These are phyloP conservation scores for Komagataella ulmi DNA, from an alignment of 805 yeast species.

Conservation along the genomic window DNA sequence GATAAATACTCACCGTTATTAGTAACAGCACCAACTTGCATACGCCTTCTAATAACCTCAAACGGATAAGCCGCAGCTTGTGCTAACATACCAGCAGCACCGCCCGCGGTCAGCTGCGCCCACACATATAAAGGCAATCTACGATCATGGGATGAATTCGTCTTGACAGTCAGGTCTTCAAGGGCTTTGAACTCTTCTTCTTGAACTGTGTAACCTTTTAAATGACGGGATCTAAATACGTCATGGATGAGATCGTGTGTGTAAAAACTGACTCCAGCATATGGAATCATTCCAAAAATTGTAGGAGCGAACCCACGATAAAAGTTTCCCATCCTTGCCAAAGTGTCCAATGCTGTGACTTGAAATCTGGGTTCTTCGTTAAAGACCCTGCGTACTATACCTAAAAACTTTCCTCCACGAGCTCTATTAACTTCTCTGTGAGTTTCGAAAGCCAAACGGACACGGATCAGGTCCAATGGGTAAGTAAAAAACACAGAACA, in stretches of 20 bases:
- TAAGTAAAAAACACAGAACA: constrained; percentile 80
- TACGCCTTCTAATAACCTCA: constrained; percentile 85
- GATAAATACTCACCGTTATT: constrained; percentile 41
- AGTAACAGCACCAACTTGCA: constrained; percentile 84
- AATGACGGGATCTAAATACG: constrained; percentile 46
- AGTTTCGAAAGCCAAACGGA: constrained; percentile 85
- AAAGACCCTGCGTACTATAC: constrained; percentile 15
- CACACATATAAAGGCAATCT: constrained; percentile 68
- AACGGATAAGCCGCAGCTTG: constrained; percentile 97
- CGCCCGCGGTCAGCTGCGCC: constrained; percentile 94
- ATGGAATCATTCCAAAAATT: constrained; percentile 89
- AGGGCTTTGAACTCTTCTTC: not conserved
- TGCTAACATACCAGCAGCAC: constrained; percentile 87
- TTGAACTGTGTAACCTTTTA: constrained; percentile 40
- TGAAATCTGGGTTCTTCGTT: constrained; percentile 18
- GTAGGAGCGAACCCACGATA: constrained; percentile 94
- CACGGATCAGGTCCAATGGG: constrained; percentile 84
- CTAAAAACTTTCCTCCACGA: constrained; percentile 16
- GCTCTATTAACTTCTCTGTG: constrained; percentile 15
- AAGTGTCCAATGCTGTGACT: constrained; percentile 17
- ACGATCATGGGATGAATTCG: constrained; percentile 22
- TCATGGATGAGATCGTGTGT: constrained; percentile 91
- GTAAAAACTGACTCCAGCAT: constrained; percentile 94
- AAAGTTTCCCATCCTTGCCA: constrained; percentile 46
- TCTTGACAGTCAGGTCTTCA: constrained; percentile 4